Evolutionary conservation across 2,329 filamentous ascomycete species (phyloP), one percentile per base, ranked within the genome.

Genomic region (Plenodomus biglobosus): DNA sequence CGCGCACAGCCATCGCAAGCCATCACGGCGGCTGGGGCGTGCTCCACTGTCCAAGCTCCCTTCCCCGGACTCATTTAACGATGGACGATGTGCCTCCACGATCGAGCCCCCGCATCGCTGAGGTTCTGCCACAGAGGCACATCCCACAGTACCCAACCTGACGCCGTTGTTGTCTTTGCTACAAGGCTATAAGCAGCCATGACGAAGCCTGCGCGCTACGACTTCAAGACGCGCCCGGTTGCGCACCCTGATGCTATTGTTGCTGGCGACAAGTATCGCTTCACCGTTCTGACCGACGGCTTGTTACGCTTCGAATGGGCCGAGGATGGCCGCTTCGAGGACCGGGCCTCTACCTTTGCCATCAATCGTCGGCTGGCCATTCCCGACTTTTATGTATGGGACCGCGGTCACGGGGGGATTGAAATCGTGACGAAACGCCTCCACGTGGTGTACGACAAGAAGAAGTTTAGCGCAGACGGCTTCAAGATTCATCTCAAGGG

Each of bases 301-400:
- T 71, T 85, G 2, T 54, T 86, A 21, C 80, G 84, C 24, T 85
- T 81, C 52, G 83, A 86, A 68, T 86, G 81, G 81, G 77, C 83
- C 0, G 71, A 75, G 10, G 82, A 86, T 52, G 76, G 78, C 40
- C 60, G 71, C 27, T 86, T 86, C 56, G 84, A 86, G 61, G 82
- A 86, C 61, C 77, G 83, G 3, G 79, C 81, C 0, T 85, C 82
- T 0, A 80, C 79, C 8, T 83, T 86, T 60, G 84, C 83, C n/a
- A 73, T 82, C 46, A 79, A 81, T 53, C 75, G 83, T 20, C 66
- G 73, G 10, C 72, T 80, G 20, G 68, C 75, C 1, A 75, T 78
- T 0, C 76, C 77, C 0, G 61, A 77, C 36, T 83, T 79, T 56
- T 73, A 72, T 4, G 70, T 80, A 40, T 69, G 75, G 44, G 77